Evolutionary conservation across 148 eudicot species (phyloP), one percentile per base, ranked within the genome.

Genomic region (Vaccinium macrocarpon): DNA sequence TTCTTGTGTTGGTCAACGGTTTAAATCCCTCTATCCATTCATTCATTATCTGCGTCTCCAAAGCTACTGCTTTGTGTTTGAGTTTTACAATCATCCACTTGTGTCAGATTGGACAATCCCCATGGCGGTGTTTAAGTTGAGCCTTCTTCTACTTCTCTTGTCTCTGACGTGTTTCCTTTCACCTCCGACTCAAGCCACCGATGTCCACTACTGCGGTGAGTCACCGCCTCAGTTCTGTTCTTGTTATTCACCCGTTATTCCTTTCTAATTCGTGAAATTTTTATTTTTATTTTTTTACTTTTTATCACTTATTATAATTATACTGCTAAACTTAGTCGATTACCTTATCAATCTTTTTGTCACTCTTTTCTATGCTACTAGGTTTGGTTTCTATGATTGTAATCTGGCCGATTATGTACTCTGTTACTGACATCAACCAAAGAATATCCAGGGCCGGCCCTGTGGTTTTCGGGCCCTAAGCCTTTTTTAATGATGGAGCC

Each of bases 161-260:
- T 78, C 85, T 57, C 80, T 84, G 27, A 62, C 86, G 19, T 86
- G 89, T 42, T 68, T 90, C 86, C 78, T 90, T 35, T 84, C 76
- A 62, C 84, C 83, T 78, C n/a, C 61, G 27, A 32, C 80, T 86
- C 76, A 81, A 38, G 88, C 94, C 86, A 81, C 84, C 61, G 80
- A 84, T 15, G 81, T 93, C 61, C 88, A 85, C 50, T 91, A 90
- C 85, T 93, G 96, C 86, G 88, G 96, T 93, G 84, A 81, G 85
- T 79, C 78, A 53, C 46, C 46, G 4, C 53, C 51, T 81, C 57
- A 19, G 9, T 81, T 23, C 61, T 66, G 32, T n/a, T 71, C 55
- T 55, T 55, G 6, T 23, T 57, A 0, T n/a, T 27, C 51, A 42
- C 9, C 46, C 59, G 13, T 19, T 0, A n/a, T 80, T 56, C 7